Evolutionary conservation across 2,329 filamentous ascomycete genomes (phyloP).

Genomic region (Alternaria rosae): DNA sequence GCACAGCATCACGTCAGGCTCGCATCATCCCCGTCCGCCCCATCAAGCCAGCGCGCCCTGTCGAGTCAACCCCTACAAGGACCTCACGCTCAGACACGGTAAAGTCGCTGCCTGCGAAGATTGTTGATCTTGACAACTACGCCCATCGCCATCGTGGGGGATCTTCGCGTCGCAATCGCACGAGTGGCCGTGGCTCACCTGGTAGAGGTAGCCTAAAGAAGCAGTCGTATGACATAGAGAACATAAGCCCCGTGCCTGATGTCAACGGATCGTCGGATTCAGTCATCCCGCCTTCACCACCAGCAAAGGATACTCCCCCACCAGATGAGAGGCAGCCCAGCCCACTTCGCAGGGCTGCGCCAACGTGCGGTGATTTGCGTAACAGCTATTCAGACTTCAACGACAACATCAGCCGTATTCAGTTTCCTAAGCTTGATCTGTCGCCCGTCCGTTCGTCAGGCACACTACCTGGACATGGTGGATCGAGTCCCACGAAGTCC

Average conservation of each 20-base stretch:
- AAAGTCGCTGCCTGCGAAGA: slow-evolving; percentile 34
- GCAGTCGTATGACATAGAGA: slow-evolving; percentile 9
- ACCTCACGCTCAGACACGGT: slow-evolving; percentile 32
- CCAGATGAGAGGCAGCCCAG: slow-evolving; percentile 17
- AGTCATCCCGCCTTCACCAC: slow-evolving; percentile 50
- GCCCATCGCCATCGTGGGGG: slow-evolving; percentile 9
- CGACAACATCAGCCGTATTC: slow-evolving; percentile 15
- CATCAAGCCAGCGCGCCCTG: slow-evolving; percentile 20
- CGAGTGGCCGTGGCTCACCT: slow-evolving; percentile 14
- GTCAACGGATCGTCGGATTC: slow-evolving; percentile 16
- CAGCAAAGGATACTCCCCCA: slow-evolving; percentile 53
- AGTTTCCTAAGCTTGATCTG: slow-evolving; percentile 25
- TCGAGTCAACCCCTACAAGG: slow-evolving; percentile 20
- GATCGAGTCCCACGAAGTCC: slow-evolving; percentile 35
- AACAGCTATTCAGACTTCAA: slow-evolving; percentile 17
- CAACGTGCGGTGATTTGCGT: slow-evolving; percentile 22
- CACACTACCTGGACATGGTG: slow-evolving; percentile 16
- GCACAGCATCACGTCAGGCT: slow-evolving; percentile 29
- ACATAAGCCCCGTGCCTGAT: neutral
- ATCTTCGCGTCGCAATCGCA: slow-evolving; percentile 4
- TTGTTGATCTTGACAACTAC: slow-evolving; percentile 21
- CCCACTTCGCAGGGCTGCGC: slow-evolving; percentile 27
- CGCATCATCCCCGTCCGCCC: slow-evolving; percentile 20
- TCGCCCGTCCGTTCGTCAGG: slow-evolving; percentile 19
- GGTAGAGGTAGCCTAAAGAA: slow-evolving; percentile 9